These are phyloP conservation scores for Pichia heedii DNA, from an alignment of 805 yeast genomes.

Conservation along the genomic window DNA sequence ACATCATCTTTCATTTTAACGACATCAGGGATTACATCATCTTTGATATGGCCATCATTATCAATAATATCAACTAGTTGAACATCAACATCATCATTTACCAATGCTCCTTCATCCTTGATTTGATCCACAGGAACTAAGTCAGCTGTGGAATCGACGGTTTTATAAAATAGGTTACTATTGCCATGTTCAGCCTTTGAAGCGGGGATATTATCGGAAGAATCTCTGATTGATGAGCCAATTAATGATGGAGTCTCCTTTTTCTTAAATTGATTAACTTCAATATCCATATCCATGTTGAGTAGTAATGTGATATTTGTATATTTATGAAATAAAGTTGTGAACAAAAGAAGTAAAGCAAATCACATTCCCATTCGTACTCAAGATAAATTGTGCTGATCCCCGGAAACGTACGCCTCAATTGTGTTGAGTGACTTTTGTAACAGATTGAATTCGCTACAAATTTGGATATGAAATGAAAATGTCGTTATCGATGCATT, in stretches of 20 bases:
- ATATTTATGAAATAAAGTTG: no score
- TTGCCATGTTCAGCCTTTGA: slow-evolving; percentile 20
- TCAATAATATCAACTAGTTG: slow-evolving; percentile 46
- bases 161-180: slow-evolving; percentile 28
- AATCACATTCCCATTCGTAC: no score
- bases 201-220: slow-evolving; percentile 11
- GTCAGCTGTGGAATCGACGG: slow-evolving; percentile 25
- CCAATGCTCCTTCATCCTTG: slow-evolving; percentile 40
- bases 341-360: no score
- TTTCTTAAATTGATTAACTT: slow-evolving; percentile 44
- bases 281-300: slow-evolving; percentile 42
- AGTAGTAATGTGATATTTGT: no score
- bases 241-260: slow-evolving; percentile 41
- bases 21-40: slow-evolving; percentile 31
- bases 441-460: no score
- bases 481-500: no score
- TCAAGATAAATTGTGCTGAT: no score
- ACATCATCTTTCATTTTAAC: slow-evolving; percentile 9
- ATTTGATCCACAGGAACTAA: slow-evolving; percentile 27
- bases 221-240: slow-evolving; percentile 37
- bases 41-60: slow-evolving; percentile 42
- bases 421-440: no score
- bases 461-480: no score
- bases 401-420: no score
- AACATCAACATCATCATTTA: slow-evolving; percentile 46